A percentile compares a stretch with the other conserved stretches of the same genome.
Conservation (phyloP, 2,329 filamentous ascomycete species). For the Phyllosticta citrichinensis region DNA sequence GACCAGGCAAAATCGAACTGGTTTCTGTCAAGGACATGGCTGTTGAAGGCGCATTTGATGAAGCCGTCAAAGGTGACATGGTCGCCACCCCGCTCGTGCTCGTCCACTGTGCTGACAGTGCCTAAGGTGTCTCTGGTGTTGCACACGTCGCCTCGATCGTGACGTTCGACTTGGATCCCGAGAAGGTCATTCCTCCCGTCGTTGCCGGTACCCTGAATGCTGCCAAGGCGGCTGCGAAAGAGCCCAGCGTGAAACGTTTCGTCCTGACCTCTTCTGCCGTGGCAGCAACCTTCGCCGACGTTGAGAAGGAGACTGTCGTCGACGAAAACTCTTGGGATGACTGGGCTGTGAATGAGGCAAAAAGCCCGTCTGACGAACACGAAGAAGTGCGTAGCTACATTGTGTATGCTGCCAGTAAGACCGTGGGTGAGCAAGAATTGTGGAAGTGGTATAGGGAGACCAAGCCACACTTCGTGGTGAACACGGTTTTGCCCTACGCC, state of each 20-base stretch:
- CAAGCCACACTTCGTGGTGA: slow-evolving; percentile 30
- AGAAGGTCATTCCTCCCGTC: slow-evolving; percentile 34
- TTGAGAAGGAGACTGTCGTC: slow-evolving; percentile 20
- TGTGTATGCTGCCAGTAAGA: slow-evolving; percentile 35
- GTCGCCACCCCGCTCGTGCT: neutral
- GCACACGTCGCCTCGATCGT: slow-evolving; percentile 37
- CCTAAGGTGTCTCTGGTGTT: slow-evolving; percentile 31
- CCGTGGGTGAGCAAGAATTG: slow-evolving; percentile 30
- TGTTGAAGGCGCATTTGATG: slow-evolving; percentile 18
- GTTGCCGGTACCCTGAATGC: slow-evolving; percentile 28
- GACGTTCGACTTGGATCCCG: slow-evolving; percentile 25
- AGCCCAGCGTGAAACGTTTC: slow-evolving; percentile 33
- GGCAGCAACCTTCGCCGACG: slow-evolving; percentile 18
- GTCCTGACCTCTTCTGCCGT: slow-evolving; percentile 36
- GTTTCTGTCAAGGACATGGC: slow-evolving; percentile 23
- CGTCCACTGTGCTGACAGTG: neutral
- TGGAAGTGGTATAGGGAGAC: slow-evolving; percentile 34
- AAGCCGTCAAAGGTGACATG: slow-evolving; percentile 17
- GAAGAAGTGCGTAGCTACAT: neutral
- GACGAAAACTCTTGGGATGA: slow-evolving; percentile 25
- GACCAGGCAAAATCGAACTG: slow-evolving; percentile 18
- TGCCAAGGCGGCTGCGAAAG: slow-evolving; percentile 32
- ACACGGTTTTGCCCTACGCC: slow-evolving; percentile 17
- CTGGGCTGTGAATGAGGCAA: slow-evolving; percentile 21
- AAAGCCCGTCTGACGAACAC: slow-evolving; percentile 17